Base-by-base conservation (phyloP, 2,329 filamentous ascomycete species). In the Ceratocystiopsis minuta region DNA sequence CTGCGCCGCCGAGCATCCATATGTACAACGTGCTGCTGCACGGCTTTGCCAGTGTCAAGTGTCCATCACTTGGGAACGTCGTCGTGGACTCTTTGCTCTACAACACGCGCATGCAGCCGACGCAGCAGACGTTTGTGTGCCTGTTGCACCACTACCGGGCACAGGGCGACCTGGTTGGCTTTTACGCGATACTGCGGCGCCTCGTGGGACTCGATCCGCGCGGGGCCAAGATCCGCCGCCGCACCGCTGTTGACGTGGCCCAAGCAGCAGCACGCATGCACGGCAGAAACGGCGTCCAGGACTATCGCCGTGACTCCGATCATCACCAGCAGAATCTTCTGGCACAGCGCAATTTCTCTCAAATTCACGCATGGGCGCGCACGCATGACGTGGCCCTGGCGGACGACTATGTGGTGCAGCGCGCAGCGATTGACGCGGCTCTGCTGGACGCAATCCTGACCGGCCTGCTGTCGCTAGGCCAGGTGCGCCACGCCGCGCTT, bases 11-110 rank as follows among this genome's bases (percentile, higher is more conserved):
- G 0, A 72, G 72, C 46, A 67, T 81, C 33, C 65, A 75, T 48
- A 84, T 77, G 4, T 84, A 77, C 60, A 86, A 86, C 52, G 67
- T 68, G 13, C 64, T 90, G 20, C 67, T 88, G 3, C 55, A 70
- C n/a, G 70, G 72, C n/a, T 75, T 88, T 40, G 65, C 69, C 41
- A 61, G 64, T 31, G 54, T 67, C 6, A 60, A 65, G 24, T 60
- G 67, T 41, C 61, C 66, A 43, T 57, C 60, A 34, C 58, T 78
- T 16, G 65, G 70, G 4, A 62, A 72, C 34, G 51, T 61, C n/a
- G 61, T 78, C 31, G 60, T 73, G 16, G 56, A 69, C 39, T 67
- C 64, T 0, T 68, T 72, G 41, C 56, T 71, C 36, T 48, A 62
- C 35, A 49, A 58, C 11, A 67, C 60, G 34, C 55, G 55, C 4